Evolutionary conservation across 108 stramenopile genomes (phyloP), one percentile per base, ranked within the genome.

Genomic region (Hondaea fermentalgiana): DNA sequence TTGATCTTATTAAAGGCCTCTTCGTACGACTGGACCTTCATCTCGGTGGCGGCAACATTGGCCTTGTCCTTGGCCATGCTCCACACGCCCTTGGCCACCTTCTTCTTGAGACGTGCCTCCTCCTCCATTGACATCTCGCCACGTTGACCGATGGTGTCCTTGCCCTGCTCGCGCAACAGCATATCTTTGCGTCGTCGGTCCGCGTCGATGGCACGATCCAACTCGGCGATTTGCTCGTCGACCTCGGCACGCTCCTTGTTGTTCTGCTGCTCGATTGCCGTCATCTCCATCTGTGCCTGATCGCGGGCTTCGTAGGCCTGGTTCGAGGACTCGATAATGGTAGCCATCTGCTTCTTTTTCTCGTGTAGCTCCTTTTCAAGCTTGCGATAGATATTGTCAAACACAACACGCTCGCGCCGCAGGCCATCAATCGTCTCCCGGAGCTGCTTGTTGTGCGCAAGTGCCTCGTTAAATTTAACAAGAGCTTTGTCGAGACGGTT

Each of bases 401-500:
- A 97, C 10, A 95, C 94, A 53, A 96, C 94, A 47, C 96, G 92
- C 88, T 97, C 96, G 43, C 95, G 91, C 71, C 96, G 92, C 10
- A 97, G 91, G 59, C 94, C 92, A 90, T 97, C 96, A 88, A 97
- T 97, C 44, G 95, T 90, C 60, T 95, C 91, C n/a, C 96, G 93
- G 29, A 96, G 88, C n/a, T 72, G 60, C 88, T 95, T 95, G 89
- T 97, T 97, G 23, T 91, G 89, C 44, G 96, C 94, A 17, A 97
- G 92, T 25, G 90, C 92, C 88, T 96, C 95, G 91, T 97, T 97
- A 60, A 96, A 96, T 91, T 96, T 97, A 23, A 95, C 92, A 42
- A 96, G 91, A 8, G 96, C 94, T 89, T 97, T 95, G 89, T 97
- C 96, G n/a, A 97, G 89, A n/a, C 95, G 90, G 87, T 95, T 95